A percentile compares a stretch with the other conserved stretches of the same genome.
Conservation (phyloP, 208 protist genomes). For the Crithidia sp. region DNA sequence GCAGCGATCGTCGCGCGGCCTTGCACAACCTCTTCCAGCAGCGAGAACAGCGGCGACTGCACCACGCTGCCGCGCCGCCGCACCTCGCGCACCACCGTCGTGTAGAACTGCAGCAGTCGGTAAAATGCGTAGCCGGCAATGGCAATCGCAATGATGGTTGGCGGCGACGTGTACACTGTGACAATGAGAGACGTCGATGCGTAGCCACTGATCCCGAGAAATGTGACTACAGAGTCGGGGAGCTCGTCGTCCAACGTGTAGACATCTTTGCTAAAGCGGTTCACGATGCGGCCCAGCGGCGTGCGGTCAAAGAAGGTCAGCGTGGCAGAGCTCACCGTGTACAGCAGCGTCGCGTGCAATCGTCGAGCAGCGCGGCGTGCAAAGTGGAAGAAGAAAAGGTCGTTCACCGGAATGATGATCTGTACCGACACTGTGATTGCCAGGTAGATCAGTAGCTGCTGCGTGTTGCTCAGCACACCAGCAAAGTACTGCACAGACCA, state of each 20-base stretch:
- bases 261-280: slow-evolving; percentile 82
- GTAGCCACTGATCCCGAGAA: slow-evolving; percentile 28
- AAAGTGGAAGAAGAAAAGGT: slow-evolving; percentile 28
- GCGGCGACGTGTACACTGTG: slow-evolving; percentile 22
- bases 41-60: slow-evolving; percentile 91
- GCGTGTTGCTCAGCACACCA: slow-evolving; percentile 12
- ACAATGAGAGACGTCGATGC: slow-evolving; percentile 24
- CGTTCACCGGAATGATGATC: slow-evolving; percentile 8
- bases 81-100: slow-evolving; percentile 80
- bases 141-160: slow-evolving; percentile 39
- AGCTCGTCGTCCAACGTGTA: slow-evolving; percentile 81
- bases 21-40: slow-evolving; percentile 91
- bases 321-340: slow-evolving; percentile 45
- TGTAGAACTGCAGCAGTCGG: slow-evolving; percentile 89
- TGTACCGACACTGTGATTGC: slow-evolving; percentile 1
- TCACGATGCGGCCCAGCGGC: slow-evolving; percentile 73
- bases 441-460: slow-evolving; percentile 33
- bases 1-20: slow-evolving; percentile 87
- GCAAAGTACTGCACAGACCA: slow-evolving; percentile 60
- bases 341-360: slow-evolving; percentile 63
- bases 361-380: slow-evolving; percentile 36
- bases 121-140: slow-evolving; percentile 61
- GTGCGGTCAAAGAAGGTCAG: slow-evolving; percentile 65
- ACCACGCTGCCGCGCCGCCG: slow-evolving; percentile 86
- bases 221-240: slow-evolving; percentile 43